Evolutionary conservation across 139 green algal species (phyloP).

Genomic region (Chlamydomonas asymmetrica): DNA sequence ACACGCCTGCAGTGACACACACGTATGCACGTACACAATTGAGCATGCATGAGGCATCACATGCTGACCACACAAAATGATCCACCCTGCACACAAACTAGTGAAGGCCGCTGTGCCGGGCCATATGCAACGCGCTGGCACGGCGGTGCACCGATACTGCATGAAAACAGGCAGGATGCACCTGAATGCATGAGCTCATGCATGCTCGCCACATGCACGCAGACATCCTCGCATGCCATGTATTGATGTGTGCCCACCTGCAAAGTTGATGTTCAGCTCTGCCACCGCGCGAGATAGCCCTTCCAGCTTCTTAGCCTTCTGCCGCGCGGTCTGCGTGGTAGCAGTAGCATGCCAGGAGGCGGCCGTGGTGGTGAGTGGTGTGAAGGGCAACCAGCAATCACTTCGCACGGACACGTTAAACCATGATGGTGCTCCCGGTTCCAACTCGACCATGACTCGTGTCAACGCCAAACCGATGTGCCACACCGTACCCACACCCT

Average conservation of each 20-base stretch:
- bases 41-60: not conserved
- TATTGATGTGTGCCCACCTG: too few relatives aligned
- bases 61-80: not conserved
- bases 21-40: not conserved
- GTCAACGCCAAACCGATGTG: not conserved
- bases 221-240: too few relatives aligned
- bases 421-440: not conserved
- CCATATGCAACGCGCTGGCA: not conserved
- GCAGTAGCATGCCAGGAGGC: too few relatives aligned
- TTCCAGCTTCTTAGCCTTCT: conserved; percentile 6
- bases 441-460: not conserved
- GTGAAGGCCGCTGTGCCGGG: too few relatives aligned
- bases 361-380: not conserved
- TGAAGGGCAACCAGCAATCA: not conserved
- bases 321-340: not conserved
- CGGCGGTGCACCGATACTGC: not conserved
- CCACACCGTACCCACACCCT: not conserved
- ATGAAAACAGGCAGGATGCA: not conserved
- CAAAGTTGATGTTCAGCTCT: not conserved
- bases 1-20: not conserved
- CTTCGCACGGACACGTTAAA: not conserved
- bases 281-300: conserved; percentile 1
- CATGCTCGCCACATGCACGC: too few relatives aligned
- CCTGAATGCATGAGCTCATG: conserved; percentile 7
- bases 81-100: not conserved